Evolutionary conservation across 352 stramenopile species (phyloP), one percentile per base, ranked within the genome.

Genomic region (Phytophthora crassamura): DNA sequence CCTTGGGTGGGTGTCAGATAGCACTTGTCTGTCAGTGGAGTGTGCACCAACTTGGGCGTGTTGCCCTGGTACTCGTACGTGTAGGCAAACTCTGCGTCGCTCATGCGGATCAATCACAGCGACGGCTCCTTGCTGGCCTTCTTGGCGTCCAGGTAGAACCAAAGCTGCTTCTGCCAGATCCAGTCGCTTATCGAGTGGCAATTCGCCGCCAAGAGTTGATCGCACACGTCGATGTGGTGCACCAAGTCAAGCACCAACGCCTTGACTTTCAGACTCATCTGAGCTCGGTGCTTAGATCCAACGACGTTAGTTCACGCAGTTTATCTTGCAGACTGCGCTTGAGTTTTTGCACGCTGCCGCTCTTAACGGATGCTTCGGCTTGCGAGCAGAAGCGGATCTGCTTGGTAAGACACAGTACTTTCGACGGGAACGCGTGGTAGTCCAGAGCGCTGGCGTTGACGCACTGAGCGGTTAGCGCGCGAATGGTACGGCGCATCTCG

Each of bases 31-130:
- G 95, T 98, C 8, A 98, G 68, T 3, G 95, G 93, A 12, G 95
- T 98, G 67, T 98, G 91, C 2, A 98, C 95, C 25, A 98, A 78
- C 66, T 98, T 98, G 0, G 80, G 71, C 5, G 90, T 84, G 54
- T 98, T 98, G 16, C 95, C 95, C 53, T 98, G 95, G 74, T 98
- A 98, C 63, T 98, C 95, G 65, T 98, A 98, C 38, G 91, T 97
- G 67, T n/a, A 98, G 36, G 86, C 77, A 48, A 98, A 98, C 43
- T 76, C 63, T 0, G 89, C 90, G 48, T 97, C 81, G 60, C 88
- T 84, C 81, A 96, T 96, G 3, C 69, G 67, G 38, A 94, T 82
- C 15, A 78, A 46, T 56, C 67, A 82, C 9, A 75, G 75, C 7
- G 62, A 49, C 14, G 71, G 30, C 7, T 66, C 69, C 25, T 74